Evolutionary conservation across 768 basidiomycete species (phyloP).

Genomic region (Tubosaeta sp.): DNA sequence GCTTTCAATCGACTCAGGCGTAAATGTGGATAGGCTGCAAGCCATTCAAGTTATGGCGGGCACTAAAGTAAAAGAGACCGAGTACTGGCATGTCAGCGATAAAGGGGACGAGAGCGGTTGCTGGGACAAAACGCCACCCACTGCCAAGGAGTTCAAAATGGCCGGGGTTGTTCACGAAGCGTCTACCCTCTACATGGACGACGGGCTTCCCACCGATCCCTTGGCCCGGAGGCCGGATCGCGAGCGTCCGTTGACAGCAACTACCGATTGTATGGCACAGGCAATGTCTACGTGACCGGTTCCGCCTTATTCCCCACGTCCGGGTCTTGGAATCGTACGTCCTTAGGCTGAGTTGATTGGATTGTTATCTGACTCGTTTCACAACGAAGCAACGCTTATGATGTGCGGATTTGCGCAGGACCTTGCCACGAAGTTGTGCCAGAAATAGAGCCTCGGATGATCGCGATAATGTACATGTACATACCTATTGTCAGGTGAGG

Average conservation of each 20-base stretch:
- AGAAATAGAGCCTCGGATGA: too few relatives aligned
- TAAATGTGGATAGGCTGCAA: too few relatives aligned
- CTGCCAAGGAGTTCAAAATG: not conserved
- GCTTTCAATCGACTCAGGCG: too few relatives aligned
- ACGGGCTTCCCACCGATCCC: not conserved
- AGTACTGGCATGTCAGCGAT: not conserved
- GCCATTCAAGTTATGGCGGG: not conserved
- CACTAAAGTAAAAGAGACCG: too few relatives aligned
- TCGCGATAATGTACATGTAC: too few relatives aligned
- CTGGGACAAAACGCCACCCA: not conserved
- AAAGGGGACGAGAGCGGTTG: not conserved
- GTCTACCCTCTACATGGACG: not conserved
- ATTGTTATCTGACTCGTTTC: not conserved
- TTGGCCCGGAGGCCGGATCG: not conserved
- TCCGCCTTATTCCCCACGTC: conserved; percentile 8
- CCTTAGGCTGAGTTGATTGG: not conserved
- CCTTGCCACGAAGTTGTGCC: conserved; percentile 6
- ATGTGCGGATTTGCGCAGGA: conserved; percentile 10
- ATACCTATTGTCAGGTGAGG: too few relatives aligned
- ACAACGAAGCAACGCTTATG: not conserved
- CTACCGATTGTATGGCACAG: conserved; percentile 4
- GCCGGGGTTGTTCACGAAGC: not conserved
- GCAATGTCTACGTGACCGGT: conserved; percentile 13
- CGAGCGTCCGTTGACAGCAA: conserved; percentile 1
- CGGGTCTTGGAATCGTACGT: conserved; percentile 8